A percentile compares a stretch with the other conserved stretches of the same genome.
phyloP scores from a whole-genome alignment of 257 asterid genomes.

The Lycium ferocissimum region DNA sequence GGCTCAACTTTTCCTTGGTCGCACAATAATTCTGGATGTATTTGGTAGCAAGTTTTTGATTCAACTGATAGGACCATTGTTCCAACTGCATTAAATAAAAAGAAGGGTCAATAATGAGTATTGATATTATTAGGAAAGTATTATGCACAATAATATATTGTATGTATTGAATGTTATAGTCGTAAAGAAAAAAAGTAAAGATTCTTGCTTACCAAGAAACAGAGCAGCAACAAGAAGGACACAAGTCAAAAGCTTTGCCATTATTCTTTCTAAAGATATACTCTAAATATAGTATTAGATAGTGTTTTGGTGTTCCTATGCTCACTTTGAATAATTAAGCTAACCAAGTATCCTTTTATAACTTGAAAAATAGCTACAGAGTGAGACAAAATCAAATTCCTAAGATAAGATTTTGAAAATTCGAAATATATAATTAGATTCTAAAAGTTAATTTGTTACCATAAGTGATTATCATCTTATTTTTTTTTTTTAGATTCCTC shows the following conservation, averaged over 20 bases:
- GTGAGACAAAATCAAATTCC: not conserved
- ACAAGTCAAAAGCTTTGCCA: not conserved
- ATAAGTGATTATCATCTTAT: not conserved
- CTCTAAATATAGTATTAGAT: not conserved
- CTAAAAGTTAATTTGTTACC: not conserved
- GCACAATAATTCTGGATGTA: constrained; percentile 2
- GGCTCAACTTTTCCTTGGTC: not conserved
- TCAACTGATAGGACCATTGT: not conserved
- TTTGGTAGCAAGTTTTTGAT: not conserved
- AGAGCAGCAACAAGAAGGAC: not conserved
- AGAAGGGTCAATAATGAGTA: not conserved
- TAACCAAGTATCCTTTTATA: not conserved
- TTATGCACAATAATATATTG: too few species aligned
- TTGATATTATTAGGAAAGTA: too few species aligned
- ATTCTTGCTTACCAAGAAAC: not conserved
- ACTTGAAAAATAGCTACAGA: not conserved
- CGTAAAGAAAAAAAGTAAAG: not conserved
- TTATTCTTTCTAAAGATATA: not conserved
- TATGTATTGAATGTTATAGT: not conserved
- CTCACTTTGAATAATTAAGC: not conserved
- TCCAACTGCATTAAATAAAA: not conserved
- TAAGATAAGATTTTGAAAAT: not conserved
- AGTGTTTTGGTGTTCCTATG: not conserved
- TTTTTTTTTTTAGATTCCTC: not conserved
- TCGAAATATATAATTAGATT: not conserved